phyloP scores from a whole-genome alignment of 2,329 filamentous ascomycete species.

The Tetracladium maxilliforme region DNA sequence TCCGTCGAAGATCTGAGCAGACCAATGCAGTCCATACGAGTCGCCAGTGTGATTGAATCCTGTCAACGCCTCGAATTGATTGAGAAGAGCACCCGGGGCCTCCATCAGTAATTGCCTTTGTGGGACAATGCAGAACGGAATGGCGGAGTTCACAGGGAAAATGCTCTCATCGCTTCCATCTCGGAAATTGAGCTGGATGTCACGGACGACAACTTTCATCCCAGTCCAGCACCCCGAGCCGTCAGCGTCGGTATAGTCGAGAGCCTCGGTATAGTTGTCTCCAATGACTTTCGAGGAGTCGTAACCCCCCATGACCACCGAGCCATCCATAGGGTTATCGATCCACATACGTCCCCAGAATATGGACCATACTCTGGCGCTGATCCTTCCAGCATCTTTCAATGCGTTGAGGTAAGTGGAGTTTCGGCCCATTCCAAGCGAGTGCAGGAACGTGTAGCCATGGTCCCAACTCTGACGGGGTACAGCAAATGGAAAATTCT shows the following conservation, averaged over 20 bases:
- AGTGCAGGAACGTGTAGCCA: no score
- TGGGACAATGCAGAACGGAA: no score
- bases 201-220: constrained; percentile 13
- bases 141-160: no score
- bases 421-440: constrained; percentile 15
- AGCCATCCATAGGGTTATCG: constrained; percentile 10
- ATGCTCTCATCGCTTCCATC: constrained; percentile 17
- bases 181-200: constrained; percentile 16
- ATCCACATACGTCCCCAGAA: constrained; percentile 14
- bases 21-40: no score
- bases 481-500: no score
- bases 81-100: no score
- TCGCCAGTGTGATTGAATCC: no score
- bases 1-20: no score
- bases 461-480: no score
- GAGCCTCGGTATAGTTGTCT: constrained; percentile 7
- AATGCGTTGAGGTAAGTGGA: constrained; percentile 15
- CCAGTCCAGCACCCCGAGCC: constrained; percentile 10
- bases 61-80: no score
- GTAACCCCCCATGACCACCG: constrained; percentile 15
- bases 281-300: constrained; percentile 11
- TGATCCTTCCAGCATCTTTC: constrained; percentile 10
- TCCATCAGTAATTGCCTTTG: no score
- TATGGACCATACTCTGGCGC: constrained; percentile 14
- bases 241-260: constrained; percentile 5